Base-by-base conservation (phyloP, 2,329 filamentous ascomycete genomes). In the Pseudogymnoascus sp. region DNA sequence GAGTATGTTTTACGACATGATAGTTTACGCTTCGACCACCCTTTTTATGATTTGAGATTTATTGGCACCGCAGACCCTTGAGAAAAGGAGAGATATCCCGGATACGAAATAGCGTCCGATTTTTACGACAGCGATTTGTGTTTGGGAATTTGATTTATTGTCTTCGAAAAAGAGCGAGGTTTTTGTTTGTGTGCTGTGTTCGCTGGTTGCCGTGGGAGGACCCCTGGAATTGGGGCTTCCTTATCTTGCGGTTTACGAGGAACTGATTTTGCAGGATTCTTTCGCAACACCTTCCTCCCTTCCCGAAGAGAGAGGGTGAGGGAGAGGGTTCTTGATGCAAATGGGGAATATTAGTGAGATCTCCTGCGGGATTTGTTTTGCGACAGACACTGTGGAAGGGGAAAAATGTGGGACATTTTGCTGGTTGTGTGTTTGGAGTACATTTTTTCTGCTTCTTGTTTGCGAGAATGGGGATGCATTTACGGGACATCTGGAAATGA, bases 401-500 rank as follows among this genome's bases (percentile, higher is more conserved):
- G 8, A 19, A 53, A 53, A 53, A 53, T 53, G 47, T 53, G 47
- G 47, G 10, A 19, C 47, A 53, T 50, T 53, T 53, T 53, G 47
- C 47, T 53, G 26, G 47, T 53, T 53, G 47, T 53, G 47, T 53
- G 47, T 53, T 53, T 53, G 47, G 47, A 53, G 47, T 53, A 53
- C 19, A 24, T 31, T 31, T 53, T 50, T 53, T 31, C 26, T 53
- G 47, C 26, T 53, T 53, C 47, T 53, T 53, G 47, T 29, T 53
- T 53, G 47, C 47, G 47, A 53, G 47, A 53, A 16, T 3, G 26
- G 47, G 47, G 47, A 26, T 31, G 26, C 47, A 53, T 53, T 53
- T 53, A 53, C 47, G 47, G 47, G 47, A 53, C 47, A 53, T 53
- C 47, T 53, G 47, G 47, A 53, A 53, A 53, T 53, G 47, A 53